Base-by-base conservation (phyloP, 2,329 filamentous ascomycete genomes). In the Fusarium anthophilum region DNA sequence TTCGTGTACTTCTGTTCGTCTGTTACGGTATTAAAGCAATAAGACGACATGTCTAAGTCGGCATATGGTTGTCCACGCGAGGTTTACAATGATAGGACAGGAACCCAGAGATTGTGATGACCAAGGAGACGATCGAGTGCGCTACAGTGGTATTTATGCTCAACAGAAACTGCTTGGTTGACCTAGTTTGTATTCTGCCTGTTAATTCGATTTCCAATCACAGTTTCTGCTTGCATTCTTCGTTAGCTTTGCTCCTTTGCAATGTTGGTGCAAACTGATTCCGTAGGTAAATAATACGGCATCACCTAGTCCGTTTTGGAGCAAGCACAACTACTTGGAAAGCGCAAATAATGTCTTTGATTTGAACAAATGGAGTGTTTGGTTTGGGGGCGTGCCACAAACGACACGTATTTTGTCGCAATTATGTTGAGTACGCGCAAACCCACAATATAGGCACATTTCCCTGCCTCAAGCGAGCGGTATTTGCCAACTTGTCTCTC, bases 1-100 rank as follows among this genome's bases (percentile, higher is more conserved):
- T 17, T 43, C 7, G 1, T 24, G n/a, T 43, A 24, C 6, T 43
- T 5, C 2, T 10, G 0, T 15, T 43, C 14, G 17, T 10, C 3
- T 24, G 14, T 43, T 10, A 24, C 41, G 4, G 41, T 43, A 11
- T 43, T 0, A 11, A 43, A 17, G 41, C 24, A 43, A 24, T 3
- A 5, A 24, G 41, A 17, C n/a, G 15, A 43, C 41, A 43, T 43
- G 41, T 17, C 41, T 8, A 26, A 8, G 17, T 26, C n/a, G 4
- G 7, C n/a, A 45, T 4, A 12, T 8, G n/a, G 17, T 45, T 45
- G n/a, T 8, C n/a, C 17, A 18, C 11, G 20, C 8, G 41, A 18
- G 18, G 43, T 44, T 5, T 18, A 45, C 43, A 45, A 8, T 13
- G 43, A 45, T 13, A 12, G 1, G 43, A 26, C 11, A 12, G 1